These are phyloP conservation scores for Arthrobotrys musiformis DNA, from an alignment of 2,329 filamentous ascomycete genomes.

Conservation along the genomic window DNA sequence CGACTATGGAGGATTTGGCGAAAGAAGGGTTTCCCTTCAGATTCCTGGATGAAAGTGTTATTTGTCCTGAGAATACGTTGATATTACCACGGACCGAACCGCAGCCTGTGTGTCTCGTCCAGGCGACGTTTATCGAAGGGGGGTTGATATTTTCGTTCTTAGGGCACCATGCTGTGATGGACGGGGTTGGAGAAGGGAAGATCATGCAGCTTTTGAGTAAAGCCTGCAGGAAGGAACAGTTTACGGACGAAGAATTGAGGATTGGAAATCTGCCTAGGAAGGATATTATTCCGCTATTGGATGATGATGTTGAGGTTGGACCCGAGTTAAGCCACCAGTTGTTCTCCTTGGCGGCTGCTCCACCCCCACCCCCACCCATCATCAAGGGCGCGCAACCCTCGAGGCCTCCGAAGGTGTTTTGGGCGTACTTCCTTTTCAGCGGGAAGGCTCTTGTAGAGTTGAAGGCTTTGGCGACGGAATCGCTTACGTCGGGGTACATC, in stretches of 20 bases:
- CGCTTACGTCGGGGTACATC: conserved; percentile 62
- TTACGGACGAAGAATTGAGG: conserved; percentile 65
- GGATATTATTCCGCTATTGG: conserved; percentile 63
- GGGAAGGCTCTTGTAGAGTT: conserved; percentile 62
- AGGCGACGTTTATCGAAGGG: conserved; percentile 66
- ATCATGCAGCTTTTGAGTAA: conserved; percentile 67
- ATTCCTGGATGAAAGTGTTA: conserved; percentile 66
- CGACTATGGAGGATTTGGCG: conserved; percentile 63
- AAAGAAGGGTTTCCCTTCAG: conserved; percentile 64
- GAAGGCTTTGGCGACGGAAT: conserved; percentile 63
- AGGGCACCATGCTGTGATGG: conserved; percentile 67
- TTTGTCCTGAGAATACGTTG: conserved; percentile 65
- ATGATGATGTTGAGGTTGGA: conserved; percentile 61
- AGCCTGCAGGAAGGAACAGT: conserved; percentile 65
- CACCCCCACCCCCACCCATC: conserved; percentile 40
- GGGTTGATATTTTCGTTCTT: conserved; percentile 67
- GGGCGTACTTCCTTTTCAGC: conserved; percentile 66
- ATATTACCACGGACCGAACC: conserved; percentile 59
- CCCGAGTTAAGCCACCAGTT: conserved; percentile 63
- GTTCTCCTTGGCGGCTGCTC: conserved; percentile 57
- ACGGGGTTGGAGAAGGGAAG: conserved; percentile 67
- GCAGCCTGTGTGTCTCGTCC: conserved; percentile 65
- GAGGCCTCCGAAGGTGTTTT: conserved; percentile 61
- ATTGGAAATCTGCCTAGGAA: conserved; percentile 64
- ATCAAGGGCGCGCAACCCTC: conserved; percentile 36